Percentiles rank a stretch among this genome's conserved stretches.
Evolutionary conservation across 495 filamentous ascomycete species (phyloP).

Genomic region (Sporormia fimetaria): DNA sequence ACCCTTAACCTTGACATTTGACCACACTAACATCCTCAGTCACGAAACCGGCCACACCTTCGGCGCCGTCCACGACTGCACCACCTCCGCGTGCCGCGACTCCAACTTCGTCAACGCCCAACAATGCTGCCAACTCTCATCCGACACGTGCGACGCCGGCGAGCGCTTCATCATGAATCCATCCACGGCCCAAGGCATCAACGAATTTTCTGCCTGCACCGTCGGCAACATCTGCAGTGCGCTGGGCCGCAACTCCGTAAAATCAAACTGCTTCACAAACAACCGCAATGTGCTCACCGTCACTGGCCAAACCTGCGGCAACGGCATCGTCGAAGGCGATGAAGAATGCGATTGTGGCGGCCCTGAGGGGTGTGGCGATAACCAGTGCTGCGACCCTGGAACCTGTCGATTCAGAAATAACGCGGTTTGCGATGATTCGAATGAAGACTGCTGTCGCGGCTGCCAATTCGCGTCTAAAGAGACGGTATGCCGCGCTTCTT

Average conservation of each 20-base stretch:
- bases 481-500: conserved; percentile 68
- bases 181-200: conserved; percentile 59
- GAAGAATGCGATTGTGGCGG: conserved; percentile 97
- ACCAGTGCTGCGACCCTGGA: conserved; percentile 70
- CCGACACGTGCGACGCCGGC: conserved; percentile 59
- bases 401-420: conserved; percentile 77
- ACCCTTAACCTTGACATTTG: neutral
- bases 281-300: conserved; percentile 82
- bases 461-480: conserved; percentile 61
- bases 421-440: conserved; percentile 77
- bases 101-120: conserved; percentile 51
- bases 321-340: conserved; percentile 88
- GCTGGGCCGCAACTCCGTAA: conserved; percentile 66
- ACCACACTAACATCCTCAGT: conserved; percentile 7
- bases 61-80: conserved; percentile 92
- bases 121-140: conserved; percentile 75
- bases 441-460: conserved; percentile 75
- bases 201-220: conserved; percentile 71
- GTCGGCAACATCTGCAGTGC: conserved; percentile 95
- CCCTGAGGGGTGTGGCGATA: conserved; percentile 51
- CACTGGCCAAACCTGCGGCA: conserved; percentile 78
- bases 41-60: conserved; percentile 95
- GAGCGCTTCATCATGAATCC: conserved; percentile 92
- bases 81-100: conserved; percentile 49
- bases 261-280: conserved; percentile 61